phyloP scores from a whole-genome alignment of 1,139 yeast species.

The Yamadazyma diddensiae region DNA sequence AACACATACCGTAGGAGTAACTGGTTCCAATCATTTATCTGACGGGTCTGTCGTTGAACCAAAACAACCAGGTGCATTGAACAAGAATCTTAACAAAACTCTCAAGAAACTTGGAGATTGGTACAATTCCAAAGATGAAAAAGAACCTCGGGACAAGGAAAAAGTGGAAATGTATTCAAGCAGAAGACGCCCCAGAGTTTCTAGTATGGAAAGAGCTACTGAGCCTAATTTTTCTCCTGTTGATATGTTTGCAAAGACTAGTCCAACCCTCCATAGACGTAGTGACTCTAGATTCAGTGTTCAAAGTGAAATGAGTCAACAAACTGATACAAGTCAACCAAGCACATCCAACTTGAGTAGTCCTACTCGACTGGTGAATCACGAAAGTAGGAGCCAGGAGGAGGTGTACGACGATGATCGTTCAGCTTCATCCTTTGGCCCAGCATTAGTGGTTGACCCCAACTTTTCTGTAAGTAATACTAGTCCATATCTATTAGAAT shows the following conservation, averaged over 20 bases:
- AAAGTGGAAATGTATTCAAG: slow-evolving; percentile 56
- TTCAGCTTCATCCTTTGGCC: slow-evolving; percentile 2
- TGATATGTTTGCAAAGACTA: slow-evolving; percentile 15
- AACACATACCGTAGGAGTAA: slow-evolving; percentile 23
- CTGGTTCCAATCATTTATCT: slow-evolving; percentile 26
- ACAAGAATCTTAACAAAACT: slow-evolving; percentile 12
- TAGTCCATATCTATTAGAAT: background rate
- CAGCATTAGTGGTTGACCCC: slow-evolving; percentile 1
- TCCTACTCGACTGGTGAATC: background rate
- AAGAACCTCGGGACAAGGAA: slow-evolving; percentile 4
- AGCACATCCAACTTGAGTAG: background rate
- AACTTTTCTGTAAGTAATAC: background rate
- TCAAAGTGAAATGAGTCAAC: slow-evolving; percentile 5
- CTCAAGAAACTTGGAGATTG: slow-evolving; percentile 65
- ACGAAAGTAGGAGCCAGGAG: too few relatives aligned
- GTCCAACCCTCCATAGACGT: slow-evolving; percentile 8
- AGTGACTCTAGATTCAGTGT: slow-evolving; percentile 10
- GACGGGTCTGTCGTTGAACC: slow-evolving; percentile 25
- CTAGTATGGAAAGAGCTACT: slow-evolving; percentile 12
- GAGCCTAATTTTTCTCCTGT: slow-evolving; percentile 7
- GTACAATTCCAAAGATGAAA: slow-evolving; percentile 33
- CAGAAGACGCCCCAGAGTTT: slow-evolving; percentile 41
- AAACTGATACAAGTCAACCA: background rate
- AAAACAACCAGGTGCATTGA: slow-evolving; percentile 1
- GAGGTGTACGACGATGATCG: background rate